Evolutionary conservation across 2,329 filamentous ascomycete genomes (phyloP).

Genomic region (Fusarium pseudoanthophilum): DNA sequence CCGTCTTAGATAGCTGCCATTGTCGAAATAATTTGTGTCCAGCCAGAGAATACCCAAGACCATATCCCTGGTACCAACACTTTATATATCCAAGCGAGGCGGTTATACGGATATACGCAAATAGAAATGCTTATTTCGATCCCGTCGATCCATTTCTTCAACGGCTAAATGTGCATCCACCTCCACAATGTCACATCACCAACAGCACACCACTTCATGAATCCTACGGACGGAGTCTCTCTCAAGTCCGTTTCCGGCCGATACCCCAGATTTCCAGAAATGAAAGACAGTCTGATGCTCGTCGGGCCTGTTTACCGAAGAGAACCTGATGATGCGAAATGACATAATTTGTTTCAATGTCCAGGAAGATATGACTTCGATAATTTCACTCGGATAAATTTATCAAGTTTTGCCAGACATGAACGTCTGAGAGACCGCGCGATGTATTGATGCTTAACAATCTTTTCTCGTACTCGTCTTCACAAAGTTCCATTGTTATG

Average conservation of each 20-base stretch:
- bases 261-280: slow-evolving; percentile 15
- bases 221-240: slow-evolving; percentile 6
- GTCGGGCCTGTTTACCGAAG: background rate
- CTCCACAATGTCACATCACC: slow-evolving; percentile 1
- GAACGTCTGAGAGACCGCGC: too few species aligned
- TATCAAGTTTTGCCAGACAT: too few species aligned
- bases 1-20: too few species aligned
- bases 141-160: background rate
- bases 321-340: background rate
- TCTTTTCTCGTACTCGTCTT: too few species aligned
- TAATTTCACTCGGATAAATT: too few species aligned
- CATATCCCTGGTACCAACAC: background rate
- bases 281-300: background rate
- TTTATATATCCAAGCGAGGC: background rate
- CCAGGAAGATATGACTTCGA: too few species aligned
- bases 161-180: background rate
- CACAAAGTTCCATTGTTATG: too few species aligned
- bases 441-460: too few species aligned
- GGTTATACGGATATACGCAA: slow-evolving; percentile 1
- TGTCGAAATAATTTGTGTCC: fast-evolving
- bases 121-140: background rate
- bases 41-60: background rate
- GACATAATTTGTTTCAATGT: background rate
- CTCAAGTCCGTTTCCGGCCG: slow-evolving; percentile 23
- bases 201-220: slow-evolving; percentile 4